Evolutionary conservation across 306 rosid genomes (phyloP), one percentile per base, ranked within the genome.

Genomic region (Abrus precatorius): DNA sequence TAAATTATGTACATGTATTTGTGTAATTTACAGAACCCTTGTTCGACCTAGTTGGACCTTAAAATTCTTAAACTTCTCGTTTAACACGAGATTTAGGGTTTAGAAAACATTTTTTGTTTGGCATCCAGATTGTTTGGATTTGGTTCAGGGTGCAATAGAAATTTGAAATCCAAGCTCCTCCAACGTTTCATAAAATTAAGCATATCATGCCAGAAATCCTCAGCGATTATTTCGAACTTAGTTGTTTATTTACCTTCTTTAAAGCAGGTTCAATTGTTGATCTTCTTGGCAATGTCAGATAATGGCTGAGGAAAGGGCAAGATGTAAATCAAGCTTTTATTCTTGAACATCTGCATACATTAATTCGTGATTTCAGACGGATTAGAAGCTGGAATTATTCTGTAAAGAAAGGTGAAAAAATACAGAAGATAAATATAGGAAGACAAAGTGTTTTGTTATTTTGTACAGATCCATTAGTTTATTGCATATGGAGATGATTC

Each of bases 391-490:
- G 88, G 82, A 84, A 72, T 87, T 82, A 64, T 85, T 83, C 84
- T 86, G 86, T 86, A 87, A 85, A 91, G 86, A 83, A 72, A 75
- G 50, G 54, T 73, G 84, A 57, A 65, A 76, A 74, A 80, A 74
- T 85, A 89, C 84, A 86, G 86, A 66, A 85, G 84, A 55, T 75
- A 64, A 75, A 81, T 62, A 80, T 78, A 82, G 79, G 82, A 78
- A 69, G 72, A 72, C 86, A 83, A 63, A 85, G 74, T 83, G 59
- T 87, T 84, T 57, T 80, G 64, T 84, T 85, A 76, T 72, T 90
- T 80, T 88, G 83, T 89, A 88, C 87, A 88, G 78, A 87, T 87
- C 69, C 60, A 75, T 86, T 84, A 84, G 88, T 84, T 88, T 83
- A 80, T 80, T 84, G 80, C 91, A 52, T 40, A 40, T 84, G 87